Percentiles rank a stretch among this genome's conserved stretches.
These are phyloP conservation scores for Leucosporidium yakuticum DNA, from an alignment of 768 basidiomycete genomes.

Conservation along the genomic window DNA sequence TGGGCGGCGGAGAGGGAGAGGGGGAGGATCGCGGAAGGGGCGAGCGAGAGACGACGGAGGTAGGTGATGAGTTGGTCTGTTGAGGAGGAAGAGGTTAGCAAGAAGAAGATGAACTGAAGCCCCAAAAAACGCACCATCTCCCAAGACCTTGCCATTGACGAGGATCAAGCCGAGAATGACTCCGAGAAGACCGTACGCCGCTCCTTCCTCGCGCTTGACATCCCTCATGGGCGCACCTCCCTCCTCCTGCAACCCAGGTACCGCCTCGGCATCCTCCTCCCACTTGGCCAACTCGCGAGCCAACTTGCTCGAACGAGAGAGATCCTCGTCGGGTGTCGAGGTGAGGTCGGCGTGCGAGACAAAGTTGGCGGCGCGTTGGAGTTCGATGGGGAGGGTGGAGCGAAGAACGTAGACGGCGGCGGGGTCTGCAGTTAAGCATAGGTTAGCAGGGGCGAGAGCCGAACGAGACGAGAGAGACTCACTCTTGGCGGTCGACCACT, in stretches of 20 bases:
- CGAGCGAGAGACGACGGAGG: slow-evolving; percentile 64
- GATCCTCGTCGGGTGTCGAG: slow-evolving; percentile 6
- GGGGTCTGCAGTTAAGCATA: slow-evolving; percentile 44
- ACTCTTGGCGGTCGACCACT: slow-evolving; percentile 19
- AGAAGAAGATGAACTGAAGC: slow-evolving; percentile 1
- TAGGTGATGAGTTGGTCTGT: slow-evolving; percentile 66
- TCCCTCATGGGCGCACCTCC: slow-evolving; percentile 58
- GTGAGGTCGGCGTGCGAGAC: no score
- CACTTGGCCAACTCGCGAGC: slow-evolving; percentile 47
- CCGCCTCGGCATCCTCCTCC: slow-evolving; percentile 48
- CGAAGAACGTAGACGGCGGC: slow-evolving; percentile 80
- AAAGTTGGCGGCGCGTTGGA: slow-evolving; percentile 6
- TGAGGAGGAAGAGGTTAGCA: neutral
- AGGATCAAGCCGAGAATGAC: slow-evolving; percentile 76
- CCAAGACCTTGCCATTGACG: slow-evolving; percentile 66
- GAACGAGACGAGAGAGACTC: neutral
- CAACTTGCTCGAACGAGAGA: slow-evolving; percentile 11
- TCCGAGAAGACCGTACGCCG: slow-evolving; percentile 63
- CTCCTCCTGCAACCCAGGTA: slow-evolving; percentile 44
- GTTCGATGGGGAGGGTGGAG: slow-evolving; percentile 56
- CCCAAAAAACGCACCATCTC: slow-evolving; percentile 54
- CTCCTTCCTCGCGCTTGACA: slow-evolving; percentile 64
- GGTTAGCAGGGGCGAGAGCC: neutral
- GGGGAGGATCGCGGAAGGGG: slow-evolving; percentile 50
- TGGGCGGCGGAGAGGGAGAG: slow-evolving; percentile 49